Evolutionary conservation across 208 protist genomes (phyloP).

Genomic region (Leishmania amazonensis): DNA sequence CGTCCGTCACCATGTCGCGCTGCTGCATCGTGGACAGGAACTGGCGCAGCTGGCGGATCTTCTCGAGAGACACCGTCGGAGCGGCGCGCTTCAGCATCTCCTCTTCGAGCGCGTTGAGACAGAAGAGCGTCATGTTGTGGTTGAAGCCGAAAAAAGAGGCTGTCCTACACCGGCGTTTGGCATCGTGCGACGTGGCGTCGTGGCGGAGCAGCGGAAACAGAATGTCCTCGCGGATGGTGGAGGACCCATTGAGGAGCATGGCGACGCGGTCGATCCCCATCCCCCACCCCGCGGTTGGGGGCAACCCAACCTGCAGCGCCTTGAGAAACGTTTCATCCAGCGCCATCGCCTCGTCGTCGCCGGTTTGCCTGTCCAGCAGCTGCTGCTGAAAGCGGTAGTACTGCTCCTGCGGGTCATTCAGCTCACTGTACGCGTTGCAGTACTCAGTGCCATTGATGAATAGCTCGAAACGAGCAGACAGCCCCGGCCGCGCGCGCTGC

Average conservation of each 20-base stretch:
- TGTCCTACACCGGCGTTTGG: conserved; percentile 67
- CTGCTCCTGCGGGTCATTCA: conserved; percentile 97
- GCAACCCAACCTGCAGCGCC: conserved; percentile 94
- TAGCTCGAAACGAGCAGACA: conserved; percentile 97
- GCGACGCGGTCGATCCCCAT: conserved; percentile 96
- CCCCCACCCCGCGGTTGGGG: conserved; percentile 95
- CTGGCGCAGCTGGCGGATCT: conserved; percentile 64
- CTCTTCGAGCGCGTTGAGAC: conserved; percentile 75
- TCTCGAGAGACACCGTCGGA: conserved; percentile 48
- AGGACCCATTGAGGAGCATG: conserved; percentile 92
- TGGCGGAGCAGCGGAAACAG: conserved; percentile 87
- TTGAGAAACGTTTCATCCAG: conserved; percentile 94
- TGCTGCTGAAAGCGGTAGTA: conserved; percentile 94
- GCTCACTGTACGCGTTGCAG: conserved; percentile 97
- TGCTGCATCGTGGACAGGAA: conserved; percentile 50
- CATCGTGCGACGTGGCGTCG: conserved; percentile 76
- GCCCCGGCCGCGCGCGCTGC: conserved; percentile 61
- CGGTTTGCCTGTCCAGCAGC: conserved; percentile 74
- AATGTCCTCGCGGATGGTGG: conserved; percentile 87
- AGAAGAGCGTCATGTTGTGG: conserved; percentile 85
- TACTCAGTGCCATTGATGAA: conserved; percentile 95
- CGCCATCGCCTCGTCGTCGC: conserved; percentile 94
- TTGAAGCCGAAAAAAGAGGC: conserved; percentile 87
- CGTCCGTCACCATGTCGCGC: conserved; percentile 12
- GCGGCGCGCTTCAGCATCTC: conserved; percentile 66